Percentiles rank a stretch among this genome's conserved stretches.
Conservation (phyloP, 164 flowering plant species). For the Cinnamomum micranthum region DNA sequence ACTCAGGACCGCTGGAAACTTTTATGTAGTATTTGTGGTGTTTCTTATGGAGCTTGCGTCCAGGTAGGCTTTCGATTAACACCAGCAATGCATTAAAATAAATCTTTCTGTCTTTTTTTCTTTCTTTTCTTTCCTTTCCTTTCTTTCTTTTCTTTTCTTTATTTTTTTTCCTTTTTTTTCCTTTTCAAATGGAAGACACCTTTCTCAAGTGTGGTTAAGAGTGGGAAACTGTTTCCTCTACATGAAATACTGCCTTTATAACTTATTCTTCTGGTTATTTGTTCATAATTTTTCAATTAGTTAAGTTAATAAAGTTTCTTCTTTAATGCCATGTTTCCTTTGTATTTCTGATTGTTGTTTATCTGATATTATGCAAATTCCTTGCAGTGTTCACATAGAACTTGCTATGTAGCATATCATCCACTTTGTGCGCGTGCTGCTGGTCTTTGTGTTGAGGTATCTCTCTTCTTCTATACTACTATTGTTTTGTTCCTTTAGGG, state of each 20-base stretch:
- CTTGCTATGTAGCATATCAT: conserved; percentile 90
- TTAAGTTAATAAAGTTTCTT: too few relatives aligned
- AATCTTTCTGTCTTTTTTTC: too few relatives aligned
- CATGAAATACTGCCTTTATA: not conserved
- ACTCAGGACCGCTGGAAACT: conserved; percentile 95
- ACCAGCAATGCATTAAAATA: too few relatives aligned
- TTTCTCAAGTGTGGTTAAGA: too few relatives aligned
- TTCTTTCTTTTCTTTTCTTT: too few relatives aligned
- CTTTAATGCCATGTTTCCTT: not conserved
- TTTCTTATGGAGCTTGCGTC: conserved; percentile 95
- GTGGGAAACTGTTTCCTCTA: too few relatives aligned
- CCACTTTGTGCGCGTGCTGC: conserved; percentile 99
- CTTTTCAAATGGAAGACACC: too few relatives aligned
- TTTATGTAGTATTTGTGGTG: conserved; percentile 90
- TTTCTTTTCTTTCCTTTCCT: too few relatives aligned
- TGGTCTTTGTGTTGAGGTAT: conserved; percentile 96
- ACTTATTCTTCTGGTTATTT: not conserved
- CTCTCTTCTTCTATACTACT: not conserved
- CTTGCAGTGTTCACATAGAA: conserved; percentile 79
- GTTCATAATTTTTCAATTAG: too few relatives aligned
- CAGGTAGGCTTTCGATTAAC: conserved; percentile 16
- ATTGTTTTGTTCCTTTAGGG: conserved; percentile 7
- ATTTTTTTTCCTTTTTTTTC: too few relatives aligned
- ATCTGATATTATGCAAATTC: not conserved
- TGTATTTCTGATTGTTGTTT: not conserved